phyloP scores from a whole-genome alignment of 768 basidiomycete species.

The Mycena epipterygia region DNA sequence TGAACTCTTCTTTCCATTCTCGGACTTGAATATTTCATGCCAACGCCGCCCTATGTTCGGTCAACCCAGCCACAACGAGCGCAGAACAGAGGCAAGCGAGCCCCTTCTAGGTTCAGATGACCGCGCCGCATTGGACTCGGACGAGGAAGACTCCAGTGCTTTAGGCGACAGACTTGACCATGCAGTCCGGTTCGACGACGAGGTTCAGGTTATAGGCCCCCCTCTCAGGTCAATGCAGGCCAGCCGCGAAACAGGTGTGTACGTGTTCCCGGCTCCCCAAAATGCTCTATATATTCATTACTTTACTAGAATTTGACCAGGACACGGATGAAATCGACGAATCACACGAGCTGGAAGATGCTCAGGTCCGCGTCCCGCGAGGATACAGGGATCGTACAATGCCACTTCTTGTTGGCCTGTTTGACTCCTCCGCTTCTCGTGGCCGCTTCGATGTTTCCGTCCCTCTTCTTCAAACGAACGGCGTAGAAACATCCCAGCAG shows the following conservation, averaged over 20 bases:
- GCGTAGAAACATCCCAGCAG: slow-evolving; percentile 43
- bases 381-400: slow-evolving; percentile 66
- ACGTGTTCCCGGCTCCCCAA: slow-evolving; percentile 38
- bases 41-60: slow-evolving; percentile 29
- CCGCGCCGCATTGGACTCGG: slow-evolving; percentile 66
- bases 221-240: slow-evolving; percentile 78
- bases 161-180: slow-evolving; percentile 56
- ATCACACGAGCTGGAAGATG: slow-evolving; percentile 48
- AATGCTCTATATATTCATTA: slow-evolving; percentile 18
- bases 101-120: slow-evolving; percentile 68
- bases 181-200: slow-evolving; percentile 75
- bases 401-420: slow-evolving; percentile 85
- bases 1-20: background rate
- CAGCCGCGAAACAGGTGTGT: slow-evolving; percentile 88
- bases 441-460: slow-evolving; percentile 70
- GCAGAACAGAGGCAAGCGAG: slow-evolving; percentile 59
- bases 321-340: slow-evolving; percentile 88
- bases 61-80: slow-evolving; percentile 26
- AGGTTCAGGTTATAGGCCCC: slow-evolving; percentile 77
- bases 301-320: slow-evolving; percentile 79
- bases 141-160: slow-evolving; percentile 56
- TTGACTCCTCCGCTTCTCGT: slow-evolving; percentile 73
- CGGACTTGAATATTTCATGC: background rate
- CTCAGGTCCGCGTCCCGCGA: slow-evolving; percentile 48
- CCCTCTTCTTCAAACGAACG: slow-evolving; percentile 57